A percentile compares a stretch with the other conserved stretches of the same genome.
These are phyloP conservation scores for Mallotus japonicus DNA, from an alignment of 441 rosid genomes.

Conservation along the genomic window DNA sequence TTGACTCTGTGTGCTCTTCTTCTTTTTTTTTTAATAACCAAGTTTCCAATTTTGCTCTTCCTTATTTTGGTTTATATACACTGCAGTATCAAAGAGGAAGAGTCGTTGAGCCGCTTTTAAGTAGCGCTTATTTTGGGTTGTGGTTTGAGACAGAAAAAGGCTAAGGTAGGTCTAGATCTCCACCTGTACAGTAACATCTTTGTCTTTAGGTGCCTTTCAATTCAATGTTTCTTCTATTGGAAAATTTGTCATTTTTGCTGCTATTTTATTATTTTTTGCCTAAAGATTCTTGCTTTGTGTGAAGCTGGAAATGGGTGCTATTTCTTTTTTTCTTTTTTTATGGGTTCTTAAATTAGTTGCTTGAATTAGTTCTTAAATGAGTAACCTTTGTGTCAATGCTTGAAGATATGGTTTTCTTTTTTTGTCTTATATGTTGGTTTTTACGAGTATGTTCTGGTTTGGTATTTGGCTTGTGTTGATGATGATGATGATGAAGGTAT, in stretches of 20 bases:
- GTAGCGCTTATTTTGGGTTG: slow-evolving; percentile 11
- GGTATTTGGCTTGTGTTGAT: too few relatives aligned
- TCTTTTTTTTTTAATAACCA: too few relatives aligned
- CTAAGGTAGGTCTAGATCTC: slow-evolving; percentile 20
- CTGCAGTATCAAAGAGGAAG: background rate
- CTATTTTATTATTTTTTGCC: background rate
- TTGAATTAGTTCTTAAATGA: too few relatives aligned
- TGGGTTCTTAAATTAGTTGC: too few relatives aligned
- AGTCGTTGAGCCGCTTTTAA: slow-evolving; percentile 3
- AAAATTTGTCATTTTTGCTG: background rate
- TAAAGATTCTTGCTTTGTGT: background rate
- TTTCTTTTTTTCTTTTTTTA: background rate
- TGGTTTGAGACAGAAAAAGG: slow-evolving; percentile 17
- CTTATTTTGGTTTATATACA: slow-evolving; percentile 33
- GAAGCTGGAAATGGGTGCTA: background rate
- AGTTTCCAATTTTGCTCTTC: too few relatives aligned
- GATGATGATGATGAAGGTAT: too few relatives aligned
- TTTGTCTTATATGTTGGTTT: background rate
- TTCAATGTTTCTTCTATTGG: background rate
- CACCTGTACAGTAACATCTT: slow-evolving; percentile 1
- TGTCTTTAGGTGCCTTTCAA: background rate
- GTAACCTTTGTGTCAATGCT: background rate
- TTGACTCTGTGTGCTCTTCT: too few relatives aligned
- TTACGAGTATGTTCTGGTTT: too few relatives aligned
- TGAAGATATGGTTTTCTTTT: slow-evolving; percentile 4